Evolutionary conservation across 805 yeast species (phyloP), one percentile per base, ranked within the genome.

Genomic region (Diddensiella caesifluorescens): DNA sequence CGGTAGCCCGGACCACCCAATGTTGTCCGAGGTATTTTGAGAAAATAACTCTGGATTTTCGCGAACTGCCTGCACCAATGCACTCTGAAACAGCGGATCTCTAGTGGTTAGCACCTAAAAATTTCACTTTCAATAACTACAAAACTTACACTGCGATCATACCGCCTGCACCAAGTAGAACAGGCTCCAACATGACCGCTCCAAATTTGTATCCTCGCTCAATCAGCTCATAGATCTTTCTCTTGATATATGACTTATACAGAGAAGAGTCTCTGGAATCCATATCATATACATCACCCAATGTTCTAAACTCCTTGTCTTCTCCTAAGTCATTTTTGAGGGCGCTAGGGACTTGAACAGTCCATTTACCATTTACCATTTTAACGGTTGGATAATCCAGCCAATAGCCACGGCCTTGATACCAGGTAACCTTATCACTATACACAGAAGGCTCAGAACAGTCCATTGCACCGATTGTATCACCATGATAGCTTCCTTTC

Each of bases 101-200:
- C 48, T 37, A 28, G 29, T 28, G 28, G 25, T 10, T 29, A 7
- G 32, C 15, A n/a, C n/a, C n/a, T n/a, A n/a, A n/a, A n/a, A n/a
- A n/a, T n/a, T n/a, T n/a, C n/a, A n/a, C n/a, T n/a, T n/a, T 9
- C 12, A 23, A 23, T 23, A 23, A 9, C 15, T 19, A 9, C 15
- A 7, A 5, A n/a, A 37, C 48, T 45, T 38, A 45, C 48, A 47
- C 47, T 9, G 47, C 35, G 3, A 50, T 34, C 58, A 54, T 54
- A 22, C 58, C 58, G 3, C 58, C 58, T 2, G 58, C 58, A 20
- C 58, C 58, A 4, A 53, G 39, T 13, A 54, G 35, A 7, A 54
- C 44, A 5, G 57, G 56, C 39, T 54, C 58, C 35, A 54, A 31
- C 26, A 54, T 33, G 21, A 54, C 37, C 4, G 58, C 57, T n/a